Percentiles rank a stretch among this genome's conserved stretches.
phyloP scores from a whole-genome alignment of 2,329 filamentous ascomycete genomes.

The Monosporascus sp. region DNA sequence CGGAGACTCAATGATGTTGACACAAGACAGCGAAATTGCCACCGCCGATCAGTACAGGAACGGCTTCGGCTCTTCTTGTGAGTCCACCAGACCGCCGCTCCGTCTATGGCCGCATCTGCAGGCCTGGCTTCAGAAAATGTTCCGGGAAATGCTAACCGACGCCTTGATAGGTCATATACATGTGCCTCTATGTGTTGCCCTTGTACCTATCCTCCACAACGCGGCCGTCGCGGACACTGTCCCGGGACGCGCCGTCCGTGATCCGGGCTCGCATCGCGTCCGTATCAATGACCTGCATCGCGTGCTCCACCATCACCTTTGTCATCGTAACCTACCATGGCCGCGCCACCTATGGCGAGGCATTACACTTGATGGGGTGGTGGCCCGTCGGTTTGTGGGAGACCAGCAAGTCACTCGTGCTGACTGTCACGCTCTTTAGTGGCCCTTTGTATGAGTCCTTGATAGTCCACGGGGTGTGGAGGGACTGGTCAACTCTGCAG shows the following conservation, averaged over 20 bases:
- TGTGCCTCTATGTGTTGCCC: conserved; percentile 82
- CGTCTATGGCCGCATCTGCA: conserved; percentile 10
- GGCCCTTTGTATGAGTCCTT: conserved; percentile 79
- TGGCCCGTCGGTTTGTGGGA: conserved; percentile 70
- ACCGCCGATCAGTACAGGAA: conserved; percentile 34
- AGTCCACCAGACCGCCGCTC: conserved; percentile 11
- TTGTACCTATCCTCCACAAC: conserved; percentile 81
- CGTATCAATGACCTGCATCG: conserved; percentile 68
- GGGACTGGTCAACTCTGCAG: conserved; percentile 52
- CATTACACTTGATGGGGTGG: conserved; percentile 68
- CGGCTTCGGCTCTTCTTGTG: conserved; percentile 32
- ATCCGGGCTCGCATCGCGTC: conserved; percentile 81
- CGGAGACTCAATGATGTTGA: conserved; percentile 10
- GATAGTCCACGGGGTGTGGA: conserved; percentile 66
- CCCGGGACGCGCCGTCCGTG: conserved; percentile 81
- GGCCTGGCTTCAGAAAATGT: not conserved
- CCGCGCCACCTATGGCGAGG: conserved; percentile 42
- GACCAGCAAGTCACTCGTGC: conserved; percentile 54
- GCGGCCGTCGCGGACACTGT: conserved; percentile 70
- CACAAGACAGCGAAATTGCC: conserved; percentile 23
- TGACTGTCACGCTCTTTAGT: conserved; percentile 74
- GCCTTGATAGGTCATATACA: conserved; percentile 62
- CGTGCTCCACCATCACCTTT: conserved; percentile 62
- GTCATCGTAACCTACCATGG: conserved; percentile 55
- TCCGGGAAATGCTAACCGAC: not conserved